A percentile compares a stretch with the other conserved stretches of the same genome.
These are phyloP conservation scores for Phycomyces nitens DNA, from an alignment of 192 early-diverging fungal species.

Conservation along the genomic window DNA sequence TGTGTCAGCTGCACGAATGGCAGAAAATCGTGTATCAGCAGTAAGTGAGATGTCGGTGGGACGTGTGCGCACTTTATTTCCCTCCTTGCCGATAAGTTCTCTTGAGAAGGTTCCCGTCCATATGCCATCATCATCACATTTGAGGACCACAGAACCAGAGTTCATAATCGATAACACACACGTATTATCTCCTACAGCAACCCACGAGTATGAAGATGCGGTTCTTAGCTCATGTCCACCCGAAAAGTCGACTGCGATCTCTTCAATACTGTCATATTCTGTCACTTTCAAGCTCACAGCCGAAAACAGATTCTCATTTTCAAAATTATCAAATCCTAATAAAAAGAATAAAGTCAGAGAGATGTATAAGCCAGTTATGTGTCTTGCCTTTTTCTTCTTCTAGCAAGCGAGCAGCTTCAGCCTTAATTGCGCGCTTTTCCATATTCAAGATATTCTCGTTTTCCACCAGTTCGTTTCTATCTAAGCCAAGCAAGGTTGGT, in stretches of 20 bases:
- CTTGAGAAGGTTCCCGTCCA: slow-evolving; percentile 3
- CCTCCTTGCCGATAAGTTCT: neutral
- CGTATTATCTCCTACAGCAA: slow-evolving; percentile 34
- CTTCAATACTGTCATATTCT: slow-evolving; percentile 50
- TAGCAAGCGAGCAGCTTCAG: neutral
- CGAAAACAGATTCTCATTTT: neutral
- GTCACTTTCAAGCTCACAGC: slow-evolving; percentile 37
- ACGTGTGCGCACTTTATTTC: slow-evolving; percentile 10
- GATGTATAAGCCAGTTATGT: too few relatives aligned
- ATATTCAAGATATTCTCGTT: slow-evolving; percentile 26
- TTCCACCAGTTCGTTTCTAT: slow-evolving; percentile 35
- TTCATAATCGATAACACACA: slow-evolving; percentile 34
- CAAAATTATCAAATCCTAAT: neutral
- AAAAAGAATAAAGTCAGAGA: too few relatives aligned
- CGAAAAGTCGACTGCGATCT: slow-evolving; percentile 40
- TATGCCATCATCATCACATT: slow-evolving; percentile 24
- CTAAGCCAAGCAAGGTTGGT: slow-evolving; percentile 80
- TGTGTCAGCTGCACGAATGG: slow-evolving; percentile 64
- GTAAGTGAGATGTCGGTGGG: slow-evolving; percentile 27
- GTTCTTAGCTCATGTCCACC: slow-evolving; percentile 18
- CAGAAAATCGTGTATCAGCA: slow-evolving; percentile 49
- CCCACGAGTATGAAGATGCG: slow-evolving; percentile 41
- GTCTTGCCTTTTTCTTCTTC: slow-evolving; percentile 7
- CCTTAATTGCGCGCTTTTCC: slow-evolving; percentile 17
- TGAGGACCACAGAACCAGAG: slow-evolving; percentile 28